Conservation (phyloP, 768 basidiomycete genomes). For the Lyophyllum shimeji region DNA sequence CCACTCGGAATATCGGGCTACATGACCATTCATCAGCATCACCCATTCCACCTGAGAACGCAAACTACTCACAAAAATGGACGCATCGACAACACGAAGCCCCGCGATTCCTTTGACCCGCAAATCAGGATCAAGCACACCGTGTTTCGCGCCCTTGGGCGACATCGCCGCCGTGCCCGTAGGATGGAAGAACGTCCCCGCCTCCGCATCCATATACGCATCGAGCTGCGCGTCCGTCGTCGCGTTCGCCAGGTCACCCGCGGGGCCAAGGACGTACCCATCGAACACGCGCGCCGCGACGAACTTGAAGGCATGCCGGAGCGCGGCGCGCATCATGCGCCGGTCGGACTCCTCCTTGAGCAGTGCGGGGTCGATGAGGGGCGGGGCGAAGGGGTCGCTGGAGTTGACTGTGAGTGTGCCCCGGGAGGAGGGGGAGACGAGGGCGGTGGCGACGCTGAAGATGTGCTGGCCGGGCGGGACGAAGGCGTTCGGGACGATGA, state of each 20-base stretch:
- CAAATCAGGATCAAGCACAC: slow-evolving; percentile 24
- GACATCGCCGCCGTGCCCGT: slow-evolving; percentile 31
- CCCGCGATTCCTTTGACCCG: slow-evolving; percentile 33
- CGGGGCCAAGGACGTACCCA: slow-evolving; percentile 10
- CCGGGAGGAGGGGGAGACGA: slow-evolving; percentile 28
- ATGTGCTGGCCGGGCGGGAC: slow-evolving; percentile 17
- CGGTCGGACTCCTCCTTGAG: slow-evolving; percentile 9
- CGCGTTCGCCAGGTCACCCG: slow-evolving; percentile 9
- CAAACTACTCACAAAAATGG: slow-evolving; percentile 21
- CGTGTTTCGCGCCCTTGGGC: slow-evolving; percentile 19
- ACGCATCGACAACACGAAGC: slow-evolving; percentile 37
- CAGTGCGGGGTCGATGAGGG: slow-evolving; percentile 15
- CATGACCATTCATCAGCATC: not conserved
- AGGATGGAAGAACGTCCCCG: slow-evolving; percentile 28
- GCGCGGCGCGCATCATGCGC: slow-evolving; percentile 12
- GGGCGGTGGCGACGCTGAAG: slow-evolving; percentile 17
- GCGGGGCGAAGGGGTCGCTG: slow-evolving; percentile 12
- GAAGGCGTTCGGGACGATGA: slow-evolving; percentile 14
- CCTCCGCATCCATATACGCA: slow-evolving; percentile 20
- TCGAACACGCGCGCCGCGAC: slow-evolving; percentile 8
- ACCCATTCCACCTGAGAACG: not conserved
- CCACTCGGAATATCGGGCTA: slow-evolving; percentile 29
- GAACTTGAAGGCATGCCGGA: slow-evolving; percentile 14
- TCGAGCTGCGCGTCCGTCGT: slow-evolving; percentile 27
- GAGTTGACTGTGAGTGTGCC: slow-evolving; percentile 23